Percentiles rank a stretch among this genome's conserved stretches.
Evolutionary conservation across 2,329 filamentous ascomycete species (phyloP).

Genomic region (Trichoderma lentiforme): DNA sequence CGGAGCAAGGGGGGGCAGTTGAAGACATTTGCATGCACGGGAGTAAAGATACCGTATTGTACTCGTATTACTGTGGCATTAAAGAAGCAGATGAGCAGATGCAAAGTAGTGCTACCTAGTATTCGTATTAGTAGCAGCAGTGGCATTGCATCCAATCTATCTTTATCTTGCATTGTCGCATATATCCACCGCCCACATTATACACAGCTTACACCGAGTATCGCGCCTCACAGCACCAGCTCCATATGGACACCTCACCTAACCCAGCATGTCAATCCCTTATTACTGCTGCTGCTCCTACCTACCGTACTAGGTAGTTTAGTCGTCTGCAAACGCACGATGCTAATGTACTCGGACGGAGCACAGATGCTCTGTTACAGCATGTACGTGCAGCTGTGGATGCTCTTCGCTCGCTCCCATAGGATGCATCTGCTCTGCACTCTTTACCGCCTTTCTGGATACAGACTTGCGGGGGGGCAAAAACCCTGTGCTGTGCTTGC

Average conservation of each 20-base stretch:
- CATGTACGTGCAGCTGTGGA: conserved; percentile 1
- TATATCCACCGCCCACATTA: neutral
- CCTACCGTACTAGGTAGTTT: neutral
- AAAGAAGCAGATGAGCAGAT: neutral
- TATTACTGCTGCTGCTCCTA: neutral
- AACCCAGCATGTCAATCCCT: neutral
- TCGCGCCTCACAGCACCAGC: neutral
- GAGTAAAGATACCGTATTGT: neutral
- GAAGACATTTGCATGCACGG: neutral
- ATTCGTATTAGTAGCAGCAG: no score
- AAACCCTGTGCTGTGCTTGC: conserved; percentile 7
- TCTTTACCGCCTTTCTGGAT: conserved; percentile 18
- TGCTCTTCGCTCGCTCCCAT: neutral
- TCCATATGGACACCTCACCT: neutral
- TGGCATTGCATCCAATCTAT: neutral
- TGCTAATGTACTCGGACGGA: neutral
- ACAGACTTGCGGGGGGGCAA: conserved; percentile 6
- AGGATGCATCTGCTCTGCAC: neutral
- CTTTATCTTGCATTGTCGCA: neutral
- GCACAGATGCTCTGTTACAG: neutral
- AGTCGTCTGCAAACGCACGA: neutral
- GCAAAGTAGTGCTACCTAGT: no score
- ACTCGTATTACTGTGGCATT: neutral
- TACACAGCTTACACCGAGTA: neutral
- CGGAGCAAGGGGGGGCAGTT: neutral